Base-by-base conservation (phyloP, 352 stramenopile genomes). In the Aphanomyces invadans region DNA sequence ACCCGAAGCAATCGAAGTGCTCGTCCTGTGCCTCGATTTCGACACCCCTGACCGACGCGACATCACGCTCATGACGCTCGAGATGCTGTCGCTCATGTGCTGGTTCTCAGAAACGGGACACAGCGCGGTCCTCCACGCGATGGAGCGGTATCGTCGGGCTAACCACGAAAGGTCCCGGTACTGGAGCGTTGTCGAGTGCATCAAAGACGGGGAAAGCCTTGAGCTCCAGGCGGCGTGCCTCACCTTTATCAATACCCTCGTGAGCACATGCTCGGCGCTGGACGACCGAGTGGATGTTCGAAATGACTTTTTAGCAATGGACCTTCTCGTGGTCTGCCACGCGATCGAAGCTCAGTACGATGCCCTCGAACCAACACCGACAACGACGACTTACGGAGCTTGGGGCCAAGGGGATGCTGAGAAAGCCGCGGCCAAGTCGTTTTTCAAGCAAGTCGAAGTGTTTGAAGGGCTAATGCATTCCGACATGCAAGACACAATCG, bases 231-330 rank as follows among this genome's bases (percentile, higher is more conserved):
- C 48, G 7, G 59, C 59, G 26, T 57, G 44, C 31, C 31, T 66
- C 10, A 66, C 36, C 26, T 66, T 66, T 39, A 66, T 66, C 59
- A 66, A 66, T 31, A 66, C 59, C 21, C 59, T 66, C 48, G 59
- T 66, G 38, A 59, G 31, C 15, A 59, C 59, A 3, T 33, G 59
- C 48, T 25, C 38, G 7, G 28, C n/a, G 17, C n/a, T 66, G 3
- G 59, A 66, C 17, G 59, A 66, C 48, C 44, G 59, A 10, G 17
- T 66, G 4, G 29, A n/a, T 0, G 59, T 66, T 1, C 44, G 59
- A 3, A 66, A 66, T 55, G 59, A 66, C 23, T 66, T 66, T 31
- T 25, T 66, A 0, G 59, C 59, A 29, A 36, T 66, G 0, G 59
- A 66, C 29, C 11, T 66, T 3, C 10, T 66, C 2, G 28, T 53